Evolutionary conservation across 129 eudicot species (phyloP).

Genomic region (Flaveria ramosissima): DNA sequence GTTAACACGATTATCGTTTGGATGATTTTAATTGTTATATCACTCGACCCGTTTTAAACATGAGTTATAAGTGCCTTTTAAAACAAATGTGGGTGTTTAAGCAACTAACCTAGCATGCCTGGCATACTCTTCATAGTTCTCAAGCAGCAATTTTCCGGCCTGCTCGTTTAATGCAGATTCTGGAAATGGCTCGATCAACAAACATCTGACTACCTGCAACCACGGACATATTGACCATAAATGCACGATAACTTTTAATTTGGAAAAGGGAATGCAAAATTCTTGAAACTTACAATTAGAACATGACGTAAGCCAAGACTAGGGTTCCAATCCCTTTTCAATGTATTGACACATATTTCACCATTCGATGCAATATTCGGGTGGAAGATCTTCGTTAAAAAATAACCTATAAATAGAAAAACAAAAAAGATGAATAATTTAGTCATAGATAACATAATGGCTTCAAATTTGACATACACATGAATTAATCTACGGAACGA

Average conservation of each 20-base stretch:
- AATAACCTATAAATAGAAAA: slow-evolving; percentile 55
- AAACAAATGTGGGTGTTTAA: background rate
- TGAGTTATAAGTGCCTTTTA: too few species aligned
- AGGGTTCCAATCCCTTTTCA: slow-evolving; percentile 92
- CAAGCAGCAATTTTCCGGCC: slow-evolving; percentile 90
- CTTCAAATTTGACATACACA: background rate
- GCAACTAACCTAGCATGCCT: slow-evolving; percentile 76
- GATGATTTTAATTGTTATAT: too few species aligned
- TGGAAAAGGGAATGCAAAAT: background rate
- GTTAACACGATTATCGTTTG: too few species aligned
- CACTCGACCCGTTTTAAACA: too few species aligned
- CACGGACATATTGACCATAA: background rate
- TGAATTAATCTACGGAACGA: background rate
- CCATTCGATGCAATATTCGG: slow-evolving; percentile 81
- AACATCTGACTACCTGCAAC: slow-evolving; percentile 78
- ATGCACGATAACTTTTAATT: background rate
- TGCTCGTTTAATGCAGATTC: slow-evolving; percentile 91
- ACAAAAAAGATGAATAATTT: background rate
- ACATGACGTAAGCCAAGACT: slow-evolving; percentile 90
- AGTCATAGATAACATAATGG: background rate
- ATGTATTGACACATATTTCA: slow-evolving; percentile 90
- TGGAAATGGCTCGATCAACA: slow-evolving; percentile 87
- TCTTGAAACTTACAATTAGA: slow-evolving; percentile 53
- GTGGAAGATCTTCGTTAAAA: slow-evolving; percentile 87
- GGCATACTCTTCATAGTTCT: slow-evolving; percentile 89